Conservation (phyloP, 2,329 filamentous ascomycete genomes). For the Sordariomycetes sp. region DNA sequence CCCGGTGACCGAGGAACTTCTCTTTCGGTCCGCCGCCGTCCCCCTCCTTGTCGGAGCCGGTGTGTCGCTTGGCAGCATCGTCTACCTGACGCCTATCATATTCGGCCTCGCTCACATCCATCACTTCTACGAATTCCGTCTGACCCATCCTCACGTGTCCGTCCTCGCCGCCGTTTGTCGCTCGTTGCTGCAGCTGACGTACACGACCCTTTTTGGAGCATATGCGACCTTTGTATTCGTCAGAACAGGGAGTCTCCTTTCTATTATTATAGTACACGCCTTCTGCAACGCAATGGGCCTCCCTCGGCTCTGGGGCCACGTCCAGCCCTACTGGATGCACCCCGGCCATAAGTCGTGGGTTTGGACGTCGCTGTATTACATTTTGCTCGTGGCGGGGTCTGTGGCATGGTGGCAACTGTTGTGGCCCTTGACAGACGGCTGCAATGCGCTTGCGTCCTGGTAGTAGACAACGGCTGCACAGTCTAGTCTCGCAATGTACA, state of each 20-base stretch:
- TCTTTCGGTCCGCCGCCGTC: constrained; percentile 80
- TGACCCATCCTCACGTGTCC: constrained; percentile 63
- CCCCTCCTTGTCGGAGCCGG: constrained; percentile 67
- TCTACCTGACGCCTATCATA: constrained; percentile 75
- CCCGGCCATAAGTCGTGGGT: constrained; percentile 11
- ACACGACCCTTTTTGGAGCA: constrained; percentile 87
- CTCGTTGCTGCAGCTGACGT: constrained; percentile 72
- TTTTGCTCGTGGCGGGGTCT: constrained; percentile 59
- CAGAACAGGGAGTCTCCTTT: constrained; percentile 68
- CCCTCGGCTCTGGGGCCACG: constrained; percentile 70
- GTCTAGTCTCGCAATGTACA: not conserved
- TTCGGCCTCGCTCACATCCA: constrained; percentile 91
- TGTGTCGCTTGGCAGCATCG: constrained; percentile 40
- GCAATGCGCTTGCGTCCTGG: not conserved
- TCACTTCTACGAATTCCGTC: constrained; percentile 88
- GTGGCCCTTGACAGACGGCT: constrained; percentile 58
- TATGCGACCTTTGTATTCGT: constrained; percentile 85
- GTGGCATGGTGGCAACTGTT: constrained; percentile 57
- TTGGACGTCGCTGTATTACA: constrained; percentile 74
- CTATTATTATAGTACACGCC: constrained; percentile 63
- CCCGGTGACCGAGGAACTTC: constrained; percentile 81
- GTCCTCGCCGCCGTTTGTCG: constrained; percentile 50
- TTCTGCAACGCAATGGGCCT: constrained; percentile 93
- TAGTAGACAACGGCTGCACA: not conserved
- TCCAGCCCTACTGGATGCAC: constrained; percentile 39